Conservation (phyloP, 441 rosid genomes). For the Erysimum cheiri region DNA sequence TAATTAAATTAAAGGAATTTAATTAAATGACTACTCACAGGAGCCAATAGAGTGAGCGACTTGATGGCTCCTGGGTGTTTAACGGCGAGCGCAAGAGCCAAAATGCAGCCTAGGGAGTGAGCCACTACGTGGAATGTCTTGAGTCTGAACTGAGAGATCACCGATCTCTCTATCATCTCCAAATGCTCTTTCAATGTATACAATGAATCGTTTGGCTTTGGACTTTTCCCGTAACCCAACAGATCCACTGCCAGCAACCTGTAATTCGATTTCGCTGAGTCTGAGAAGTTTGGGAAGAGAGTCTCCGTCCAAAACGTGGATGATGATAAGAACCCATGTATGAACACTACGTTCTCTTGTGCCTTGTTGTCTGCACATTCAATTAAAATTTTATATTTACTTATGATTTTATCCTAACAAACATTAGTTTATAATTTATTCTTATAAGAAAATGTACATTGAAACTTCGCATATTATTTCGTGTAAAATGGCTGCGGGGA, state of each 20-base stretch:
- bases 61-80: conserved; percentile 80
- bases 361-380: conserved; percentile 53
- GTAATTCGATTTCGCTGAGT: conserved; percentile 62
- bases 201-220: conserved; percentile 90
- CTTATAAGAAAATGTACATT: too few species aligned
- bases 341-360: conserved; percentile 81
- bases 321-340: conserved; percentile 97
- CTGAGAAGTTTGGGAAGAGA: conserved; percentile 86
- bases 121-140: conserved; percentile 96
- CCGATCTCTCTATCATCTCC: conserved; percentile 91
- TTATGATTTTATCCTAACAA: conserved; percentile 6
- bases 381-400: conserved; percentile 32
- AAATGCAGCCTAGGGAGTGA: conserved; percentile 94
- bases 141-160: conserved; percentile 68
- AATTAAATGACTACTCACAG: conserved; percentile 65
- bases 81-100: conserved; percentile 93
- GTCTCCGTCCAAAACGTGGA: conserved; percentile 98
- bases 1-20: background rate
- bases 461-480: too few species aligned
- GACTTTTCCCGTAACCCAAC: conserved; percentile 90
- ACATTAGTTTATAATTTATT: background rate
- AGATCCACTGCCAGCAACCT: conserved; percentile 85
- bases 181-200: conserved; percentile 89
- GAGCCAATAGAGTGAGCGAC: conserved; percentile 87
- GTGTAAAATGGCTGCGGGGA: background rate